These are phyloP conservation scores for Fusarium udum DNA, from an alignment of 2,329 filamentous ascomycete genomes.

Conservation along the genomic window DNA sequence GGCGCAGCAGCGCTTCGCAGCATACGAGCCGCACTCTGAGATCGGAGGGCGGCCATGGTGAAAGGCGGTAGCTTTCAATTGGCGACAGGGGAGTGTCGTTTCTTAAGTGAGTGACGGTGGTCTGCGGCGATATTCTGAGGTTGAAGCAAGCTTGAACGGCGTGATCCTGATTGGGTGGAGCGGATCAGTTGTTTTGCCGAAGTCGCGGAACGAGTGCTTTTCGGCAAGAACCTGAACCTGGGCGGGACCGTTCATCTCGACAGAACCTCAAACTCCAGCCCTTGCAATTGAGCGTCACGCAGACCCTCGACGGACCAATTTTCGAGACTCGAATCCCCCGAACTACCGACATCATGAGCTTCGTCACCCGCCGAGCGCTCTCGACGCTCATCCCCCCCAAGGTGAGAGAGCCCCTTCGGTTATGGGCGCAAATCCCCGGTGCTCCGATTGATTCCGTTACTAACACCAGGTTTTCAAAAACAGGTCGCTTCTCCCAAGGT, in stretches of 20 bases:
- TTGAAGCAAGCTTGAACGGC: constrained; percentile 43
- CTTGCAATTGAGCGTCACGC: constrained; percentile 49
- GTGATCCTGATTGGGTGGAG: constrained; percentile 53
- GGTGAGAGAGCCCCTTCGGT: constrained; percentile 64
- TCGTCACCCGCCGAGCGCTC: constrained; percentile 87
- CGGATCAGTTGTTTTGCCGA: constrained; percentile 56
- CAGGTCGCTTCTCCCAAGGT: constrained; percentile 87
- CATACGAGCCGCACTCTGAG: constrained; percentile 61
- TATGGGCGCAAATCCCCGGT: constrained; percentile 38
- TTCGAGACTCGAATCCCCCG: constrained; percentile 37
- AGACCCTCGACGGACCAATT: constrained; percentile 46
- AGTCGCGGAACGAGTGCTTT: constrained; percentile 57
- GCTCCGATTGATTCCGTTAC: constrained; percentile 48
- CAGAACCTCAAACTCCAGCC: constrained; percentile 40
- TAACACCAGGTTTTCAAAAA: constrained; percentile 47
- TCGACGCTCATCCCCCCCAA: constrained; percentile 99
- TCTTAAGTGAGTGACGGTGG: constrained; percentile 40
- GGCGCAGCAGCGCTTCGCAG: constrained; percentile 57
- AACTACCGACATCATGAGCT: constrained; percentile 80
- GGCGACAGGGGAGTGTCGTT: constrained; percentile 25
- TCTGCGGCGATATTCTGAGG: constrained; percentile 44
- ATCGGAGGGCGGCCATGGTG: constrained; percentile 74
- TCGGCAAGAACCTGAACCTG: constrained; percentile 49
- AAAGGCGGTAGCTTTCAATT: constrained; percentile 42
- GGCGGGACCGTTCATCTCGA: constrained; percentile 41